These are phyloP conservation scores for Spergularia azorica DNA, from an alignment of 179 eudicot species.

Conservation along the genomic window DNA sequence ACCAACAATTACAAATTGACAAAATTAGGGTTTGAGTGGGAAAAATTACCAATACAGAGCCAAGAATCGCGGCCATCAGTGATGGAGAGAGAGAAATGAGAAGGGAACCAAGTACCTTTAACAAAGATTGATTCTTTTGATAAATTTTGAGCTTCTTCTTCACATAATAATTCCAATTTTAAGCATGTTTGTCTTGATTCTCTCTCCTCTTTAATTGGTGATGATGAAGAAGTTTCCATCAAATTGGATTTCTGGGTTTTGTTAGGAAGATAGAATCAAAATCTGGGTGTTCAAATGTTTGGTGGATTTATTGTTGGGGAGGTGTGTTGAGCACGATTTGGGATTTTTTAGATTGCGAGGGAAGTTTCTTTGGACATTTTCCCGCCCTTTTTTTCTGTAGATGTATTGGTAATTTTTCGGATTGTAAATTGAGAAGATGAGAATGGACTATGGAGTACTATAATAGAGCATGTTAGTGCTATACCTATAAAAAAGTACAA, in stretches of 20 bases:
- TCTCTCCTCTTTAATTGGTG: not conserved
- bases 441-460: too few species aligned
- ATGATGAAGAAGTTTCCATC: constrained; percentile 20
- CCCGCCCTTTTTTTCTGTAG: too few species aligned
- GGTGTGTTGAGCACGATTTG: too few species aligned
- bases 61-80: constrained; percentile 66
- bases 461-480: too few species aligned
- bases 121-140: constrained; percentile 49
- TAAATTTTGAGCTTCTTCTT: constrained; percentile 22
- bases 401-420: too few species aligned
- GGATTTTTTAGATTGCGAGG: too few species aligned
- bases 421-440: too few species aligned
- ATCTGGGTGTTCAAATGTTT: too few species aligned
- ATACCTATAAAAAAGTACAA: too few species aligned
- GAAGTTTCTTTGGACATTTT: too few species aligned
- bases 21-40: not conserved
- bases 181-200: constrained; percentile 58
- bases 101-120: constrained; percentile 58
- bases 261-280: too few species aligned
- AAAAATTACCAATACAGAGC: constrained; percentile 57
- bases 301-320: too few species aligned
- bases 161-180: constrained; percentile 38
- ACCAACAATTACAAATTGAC: not conserved
- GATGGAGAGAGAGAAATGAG: constrained; percentile 61
- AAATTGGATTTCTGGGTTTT: constrained; percentile 6